These are phyloP conservation scores for Tillandsia fasciculata DNA, from an alignment of 176 grass and related monocot genomes.

Conservation along the genomic window DNA sequence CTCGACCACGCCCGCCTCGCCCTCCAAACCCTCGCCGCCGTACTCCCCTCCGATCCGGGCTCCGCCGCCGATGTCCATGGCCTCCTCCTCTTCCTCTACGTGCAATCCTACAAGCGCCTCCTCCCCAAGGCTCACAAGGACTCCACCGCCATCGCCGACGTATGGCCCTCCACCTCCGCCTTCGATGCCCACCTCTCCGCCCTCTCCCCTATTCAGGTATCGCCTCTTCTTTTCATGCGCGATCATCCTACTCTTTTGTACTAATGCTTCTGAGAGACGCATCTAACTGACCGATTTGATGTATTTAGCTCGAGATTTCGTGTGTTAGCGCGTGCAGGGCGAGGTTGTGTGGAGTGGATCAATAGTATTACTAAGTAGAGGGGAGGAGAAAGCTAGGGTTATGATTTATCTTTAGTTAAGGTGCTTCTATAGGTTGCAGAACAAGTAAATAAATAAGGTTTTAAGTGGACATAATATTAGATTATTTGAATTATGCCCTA, in stretches of 20 bases:
- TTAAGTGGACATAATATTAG: no score
- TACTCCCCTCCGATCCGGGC: slow-evolving; percentile 10
- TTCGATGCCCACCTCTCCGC: slow-evolving; percentile 20
- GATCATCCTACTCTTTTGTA: not conserved
- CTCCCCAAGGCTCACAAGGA: slow-evolving; percentile 17
- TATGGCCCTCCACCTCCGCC: slow-evolving; percentile 29
- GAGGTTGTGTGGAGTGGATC: not conserved
- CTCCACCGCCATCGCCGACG: slow-evolving; percentile 11
- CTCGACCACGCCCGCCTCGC: slow-evolving; percentile 14
- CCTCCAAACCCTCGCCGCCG: slow-evolving; percentile 15
- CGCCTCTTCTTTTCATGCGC: not conserved
- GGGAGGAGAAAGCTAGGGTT: no score
- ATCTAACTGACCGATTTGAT: not conserved
- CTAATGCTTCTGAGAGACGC: not conserved
- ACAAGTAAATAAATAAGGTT: no score
- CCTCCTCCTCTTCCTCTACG: slow-evolving; percentile 21
- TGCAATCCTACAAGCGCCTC: slow-evolving; percentile 27
- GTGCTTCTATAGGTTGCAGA: no score
- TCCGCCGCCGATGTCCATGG: not conserved
- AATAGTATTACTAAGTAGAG: not conserved
- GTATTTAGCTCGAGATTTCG: not conserved
- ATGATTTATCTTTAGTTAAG: no score
- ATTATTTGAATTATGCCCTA: no score
- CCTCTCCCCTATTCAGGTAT: slow-evolving; percentile 18
- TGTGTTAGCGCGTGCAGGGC: not conserved